phyloP scores from a whole-genome alignment of 1,284 basidiomycete genomes.

The Melampsora occidentalis region DNA sequence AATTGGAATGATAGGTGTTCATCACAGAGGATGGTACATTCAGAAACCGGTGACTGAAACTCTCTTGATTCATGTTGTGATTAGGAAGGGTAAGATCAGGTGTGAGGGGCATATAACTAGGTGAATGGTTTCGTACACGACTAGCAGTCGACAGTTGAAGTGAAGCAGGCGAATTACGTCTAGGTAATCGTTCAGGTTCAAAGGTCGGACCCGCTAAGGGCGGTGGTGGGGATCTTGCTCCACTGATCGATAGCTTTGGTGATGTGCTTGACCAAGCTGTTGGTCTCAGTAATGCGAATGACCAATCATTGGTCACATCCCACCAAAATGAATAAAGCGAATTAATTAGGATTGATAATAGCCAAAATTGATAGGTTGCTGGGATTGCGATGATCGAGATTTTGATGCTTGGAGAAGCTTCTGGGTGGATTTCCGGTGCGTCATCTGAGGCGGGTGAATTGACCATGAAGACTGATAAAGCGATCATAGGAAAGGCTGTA shows the following conservation, averaged over 20 bases:
- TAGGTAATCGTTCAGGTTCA: background rate
- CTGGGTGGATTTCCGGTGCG: slow-evolving; percentile 40
- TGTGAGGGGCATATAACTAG: background rate
- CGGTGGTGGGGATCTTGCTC: background rate
- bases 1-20: slow-evolving; percentile 49
- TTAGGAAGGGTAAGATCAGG: background rate
- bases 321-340: slow-evolving; percentile 98
- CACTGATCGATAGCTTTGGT: too few relatives aligned
- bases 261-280: slow-evolving; percentile 43
- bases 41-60: slow-evolving; percentile 10
- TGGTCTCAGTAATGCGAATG: slow-evolving; percentile 68
- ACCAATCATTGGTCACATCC: slow-evolving; percentile 99
- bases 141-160: background rate
- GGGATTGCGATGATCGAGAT: slow-evolving; percentile 65
- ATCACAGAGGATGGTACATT: slow-evolving; percentile 45
- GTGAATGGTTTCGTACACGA: background rate
- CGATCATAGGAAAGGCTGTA: slow-evolving; percentile 95
- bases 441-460: slow-evolving; percentile 56
- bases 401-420: background rate
- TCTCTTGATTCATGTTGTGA: background rate
- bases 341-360: slow-evolving; percentile 79
- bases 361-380: slow-evolving; percentile 64
- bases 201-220: background rate
- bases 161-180: background rate
- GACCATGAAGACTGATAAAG: slow-evolving; percentile 69